These are phyloP conservation scores for Vachellia pachyceras DNA, from an alignment of 306 rosid species.

Conservation along the genomic window DNA sequence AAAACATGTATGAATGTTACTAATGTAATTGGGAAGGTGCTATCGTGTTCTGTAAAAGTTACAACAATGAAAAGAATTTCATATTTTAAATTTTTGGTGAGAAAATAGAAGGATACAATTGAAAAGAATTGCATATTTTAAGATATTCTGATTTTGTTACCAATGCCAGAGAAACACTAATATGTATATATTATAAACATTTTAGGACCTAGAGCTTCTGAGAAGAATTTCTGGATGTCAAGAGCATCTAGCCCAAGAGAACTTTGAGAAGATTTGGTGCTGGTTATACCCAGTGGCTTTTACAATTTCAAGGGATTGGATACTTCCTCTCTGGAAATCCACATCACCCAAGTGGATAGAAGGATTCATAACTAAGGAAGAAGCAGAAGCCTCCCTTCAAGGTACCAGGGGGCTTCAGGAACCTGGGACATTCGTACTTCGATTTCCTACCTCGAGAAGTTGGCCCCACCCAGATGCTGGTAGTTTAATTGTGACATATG, in stretches of 20 bases:
- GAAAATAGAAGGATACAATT: neutral
- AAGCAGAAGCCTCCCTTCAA: constrained; percentile 89
- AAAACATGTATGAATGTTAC: neutral
- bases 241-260: constrained; percentile 69
- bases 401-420: constrained; percentile 83
- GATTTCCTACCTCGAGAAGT: constrained; percentile 94
- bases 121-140: neutral
- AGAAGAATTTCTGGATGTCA: constrained; percentile 82
- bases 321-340: constrained; percentile 84
- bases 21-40: neutral
- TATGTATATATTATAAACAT: constrained; percentile 29
- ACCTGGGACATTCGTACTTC: constrained; percentile 88
- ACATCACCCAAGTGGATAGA: constrained; percentile 91
- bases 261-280: constrained; percentile 96
- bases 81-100: neutral
- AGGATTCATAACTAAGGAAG: constrained; percentile 95
- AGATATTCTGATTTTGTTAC: constrained; percentile 2
- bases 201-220: constrained; percentile 83
- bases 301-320: constrained; percentile 68
- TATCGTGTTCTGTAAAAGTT: constrained; percentile 11
- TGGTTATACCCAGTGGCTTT: constrained; percentile 94
- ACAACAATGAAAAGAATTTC: neutral
- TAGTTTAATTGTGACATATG: constrained; percentile 76
- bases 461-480: constrained; percentile 99
- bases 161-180: constrained; percentile 20